Percentiles rank a stretch among this genome's conserved stretches.
Conservation (phyloP, 306 rosid genomes). For the Spatholobus suberectus region DNA sequence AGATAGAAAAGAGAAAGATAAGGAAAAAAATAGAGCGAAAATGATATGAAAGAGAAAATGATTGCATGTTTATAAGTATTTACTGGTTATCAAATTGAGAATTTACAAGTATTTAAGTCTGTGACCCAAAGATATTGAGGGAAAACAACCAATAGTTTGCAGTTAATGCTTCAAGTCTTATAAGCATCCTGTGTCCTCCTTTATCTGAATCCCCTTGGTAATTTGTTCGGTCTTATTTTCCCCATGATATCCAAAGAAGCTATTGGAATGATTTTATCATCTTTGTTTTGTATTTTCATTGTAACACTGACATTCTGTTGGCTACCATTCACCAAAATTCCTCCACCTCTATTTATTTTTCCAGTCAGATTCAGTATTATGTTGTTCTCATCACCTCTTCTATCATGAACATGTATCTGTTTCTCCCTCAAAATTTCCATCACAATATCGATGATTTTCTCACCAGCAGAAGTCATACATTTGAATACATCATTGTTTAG, state of each 20-base stretch:
- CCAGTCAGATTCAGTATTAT: slow-evolving; percentile 3
- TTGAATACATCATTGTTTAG: background rate
- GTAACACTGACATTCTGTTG: slow-evolving; percentile 27
- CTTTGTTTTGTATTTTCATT: slow-evolving; percentile 23
- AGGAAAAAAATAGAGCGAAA: background rate
- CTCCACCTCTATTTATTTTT: slow-evolving; percentile 7
- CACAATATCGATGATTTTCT: background rate
- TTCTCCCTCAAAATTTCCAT: background rate
- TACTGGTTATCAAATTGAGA: slow-evolving; percentile 1
- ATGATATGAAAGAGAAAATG: background rate
- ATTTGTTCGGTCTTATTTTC: slow-evolving; percentile 10
- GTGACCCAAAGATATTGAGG: background rate
- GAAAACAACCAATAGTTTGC: background rate
- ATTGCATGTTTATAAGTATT: background rate
- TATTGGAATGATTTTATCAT: slow-evolving; percentile 10
- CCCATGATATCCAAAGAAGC: slow-evolving; percentile 11
- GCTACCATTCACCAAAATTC: slow-evolving; percentile 20
- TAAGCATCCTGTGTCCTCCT: slow-evolving; percentile 2
- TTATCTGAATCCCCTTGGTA: background rate
- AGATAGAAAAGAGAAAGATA: background rate
- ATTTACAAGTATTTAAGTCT: background rate
- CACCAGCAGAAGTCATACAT: background rate
- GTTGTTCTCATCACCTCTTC: background rate
- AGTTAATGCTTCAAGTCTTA: background rate
- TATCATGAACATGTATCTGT: background rate